A percentile compares a stretch with the other conserved stretches of the same genome.
Conservation (phyloP, 176 grass and related monocot genomes). For the Luzula sylvatica region DNA sequence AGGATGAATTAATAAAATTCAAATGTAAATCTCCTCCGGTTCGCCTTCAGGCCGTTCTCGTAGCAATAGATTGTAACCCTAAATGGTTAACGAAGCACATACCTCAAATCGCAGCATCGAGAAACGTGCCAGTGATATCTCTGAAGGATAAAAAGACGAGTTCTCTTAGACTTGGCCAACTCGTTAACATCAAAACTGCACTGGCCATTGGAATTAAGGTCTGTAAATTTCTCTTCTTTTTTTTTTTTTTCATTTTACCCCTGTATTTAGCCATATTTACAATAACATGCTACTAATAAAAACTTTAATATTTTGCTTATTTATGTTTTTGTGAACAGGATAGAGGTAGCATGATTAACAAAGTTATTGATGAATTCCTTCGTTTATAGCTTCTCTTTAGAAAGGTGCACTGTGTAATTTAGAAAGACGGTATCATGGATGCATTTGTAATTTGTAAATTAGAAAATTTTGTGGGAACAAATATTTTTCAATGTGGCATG, state of each 20-base stretch:
- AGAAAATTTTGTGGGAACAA: too few relatives aligned
- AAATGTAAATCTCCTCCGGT: conserved; percentile 37
- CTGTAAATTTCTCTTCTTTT: background rate
- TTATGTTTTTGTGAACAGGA: conserved; percentile 9
- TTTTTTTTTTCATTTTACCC: background rate
- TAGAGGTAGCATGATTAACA: conserved; percentile 17
- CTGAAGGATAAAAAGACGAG: conserved; percentile 79
- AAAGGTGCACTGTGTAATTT: too few relatives aligned
- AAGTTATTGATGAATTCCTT: conserved; percentile 20
- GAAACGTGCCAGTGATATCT: conserved; percentile 53
- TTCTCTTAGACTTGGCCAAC: conserved; percentile 71
- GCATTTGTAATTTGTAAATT: too few relatives aligned
- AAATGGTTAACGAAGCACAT: conserved; percentile 93
- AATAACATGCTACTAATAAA: background rate
- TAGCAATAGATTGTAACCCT: conserved; percentile 72
- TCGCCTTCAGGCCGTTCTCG: conserved; percentile 61
- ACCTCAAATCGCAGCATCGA: conserved; percentile 50
- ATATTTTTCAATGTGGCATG: too few relatives aligned
- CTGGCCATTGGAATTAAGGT: conserved; percentile 87
- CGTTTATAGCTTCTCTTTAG: too few relatives aligned
- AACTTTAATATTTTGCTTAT: background rate
- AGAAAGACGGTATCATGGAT: too few relatives aligned
- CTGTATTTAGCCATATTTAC: background rate
- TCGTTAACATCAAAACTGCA: conserved; percentile 61
- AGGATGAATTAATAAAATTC: conserved; percentile 9